Evolutionary conservation across 2,329 filamentous ascomycete genomes (phyloP), one percentile per base, ranked within the genome.

Genomic region (Elsinoe batatas): DNA sequence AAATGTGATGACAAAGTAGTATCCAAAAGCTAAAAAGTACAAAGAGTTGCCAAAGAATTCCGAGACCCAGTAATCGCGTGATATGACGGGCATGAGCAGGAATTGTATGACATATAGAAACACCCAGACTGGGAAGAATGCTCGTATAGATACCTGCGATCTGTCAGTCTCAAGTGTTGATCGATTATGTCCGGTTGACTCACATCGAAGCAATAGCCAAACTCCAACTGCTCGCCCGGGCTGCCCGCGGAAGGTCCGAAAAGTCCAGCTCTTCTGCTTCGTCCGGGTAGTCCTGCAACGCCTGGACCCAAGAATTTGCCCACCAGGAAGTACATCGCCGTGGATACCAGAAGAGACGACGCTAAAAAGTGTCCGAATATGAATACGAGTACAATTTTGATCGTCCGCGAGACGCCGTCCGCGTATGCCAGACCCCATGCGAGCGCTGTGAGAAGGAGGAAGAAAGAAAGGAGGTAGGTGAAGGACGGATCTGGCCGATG

Each of bases 121-220:
- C 22, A 83, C 74, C 74, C 83, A 85, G 3, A 85, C 74, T 0
- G 83, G 82, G 61, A 85, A 82, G 68, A 84, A 86, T 0, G 82
- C 82, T 36, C 83, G 75, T 37, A 84, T 85, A 0, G 80, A 79
- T 17, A 84, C 77, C 76, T 79, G 59, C 11, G 13, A 5, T 22
- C 13, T 7, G 44, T 61, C 35, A 60, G 58, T 40, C n/a, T 33
- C 6, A 3, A 33, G 13, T n/a, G 32, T 35, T 1, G 1, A 6
- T 33, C 4, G 12, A 18, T 12, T n/a, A 47, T 12, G 2, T 51
- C 11, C 1, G n/a, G 13, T 12, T 11, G 12, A 57, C 75, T 65
- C 62, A 81, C 83, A 71, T 86, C 83, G 69, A 85, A 85, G 67
- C 83, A 85, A 65, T 86, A 86, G 54, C 83, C 83, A 69, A 85